Evolutionary conservation across 306 rosid species (phyloP).

Genomic region (Castanea mollissima): DNA sequence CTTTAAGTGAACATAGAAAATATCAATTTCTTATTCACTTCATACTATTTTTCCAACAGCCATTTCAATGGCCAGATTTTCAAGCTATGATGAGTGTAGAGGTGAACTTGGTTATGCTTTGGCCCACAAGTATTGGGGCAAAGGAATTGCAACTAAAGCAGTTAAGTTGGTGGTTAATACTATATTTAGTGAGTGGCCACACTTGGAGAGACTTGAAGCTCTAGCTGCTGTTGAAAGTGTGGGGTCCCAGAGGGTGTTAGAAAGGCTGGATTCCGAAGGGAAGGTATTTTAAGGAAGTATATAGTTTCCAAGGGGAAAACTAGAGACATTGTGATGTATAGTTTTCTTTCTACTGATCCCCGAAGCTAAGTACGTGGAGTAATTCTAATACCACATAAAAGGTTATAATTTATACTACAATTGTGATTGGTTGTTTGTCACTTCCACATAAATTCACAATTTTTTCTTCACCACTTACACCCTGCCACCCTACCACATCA

Average conservation of each 20-base stretch:
- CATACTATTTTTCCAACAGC: neutral
- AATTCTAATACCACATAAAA: too few species aligned
- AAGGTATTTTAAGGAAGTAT: too few species aligned
- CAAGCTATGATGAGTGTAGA: conserved; percentile 33
- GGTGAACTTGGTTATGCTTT: conserved; percentile 62
- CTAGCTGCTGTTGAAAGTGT: conserved; percentile 56
- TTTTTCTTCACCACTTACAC: too few species aligned
- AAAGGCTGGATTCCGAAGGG: too few species aligned
- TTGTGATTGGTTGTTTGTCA: rapidly evolving
- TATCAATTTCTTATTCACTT: too few species aligned
- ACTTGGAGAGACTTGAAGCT: conserved; percentile 76
- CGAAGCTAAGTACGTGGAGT: neutral
- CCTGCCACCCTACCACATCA: too few species aligned
- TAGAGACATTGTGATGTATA: conserved; percentile 44
- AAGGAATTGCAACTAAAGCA: conserved; percentile 56
- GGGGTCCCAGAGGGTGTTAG: conserved; percentile 61
- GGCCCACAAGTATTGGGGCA: conserved; percentile 61
- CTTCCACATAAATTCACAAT: too few species aligned
- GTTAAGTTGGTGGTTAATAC: conserved; percentile 49
- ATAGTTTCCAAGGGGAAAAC: conserved; percentile 32
- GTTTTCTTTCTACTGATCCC: conserved; percentile 41
- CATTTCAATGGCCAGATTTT: conserved; percentile 22
- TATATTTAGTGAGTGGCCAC: conserved; percentile 43
- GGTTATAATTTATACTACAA: too few species aligned
- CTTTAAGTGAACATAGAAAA: too few species aligned